A percentile compares a stretch with the other conserved stretches of the same genome.
phyloP scores from a whole-genome alignment of 441 rosid genomes.

The Gossypium schwendimanii region DNA sequence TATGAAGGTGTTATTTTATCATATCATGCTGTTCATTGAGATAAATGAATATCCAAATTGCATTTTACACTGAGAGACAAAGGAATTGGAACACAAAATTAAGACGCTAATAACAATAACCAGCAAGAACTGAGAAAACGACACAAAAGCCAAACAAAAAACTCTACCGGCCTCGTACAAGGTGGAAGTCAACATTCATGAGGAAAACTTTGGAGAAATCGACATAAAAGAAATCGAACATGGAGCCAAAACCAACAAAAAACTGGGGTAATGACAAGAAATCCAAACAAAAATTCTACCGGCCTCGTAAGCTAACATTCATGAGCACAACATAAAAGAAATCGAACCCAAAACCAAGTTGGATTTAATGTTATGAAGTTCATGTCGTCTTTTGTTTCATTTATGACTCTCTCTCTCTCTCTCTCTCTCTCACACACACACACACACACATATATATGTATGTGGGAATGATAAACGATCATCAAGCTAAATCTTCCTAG shows the following conservation, averaged over 20 bases:
- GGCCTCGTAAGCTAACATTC: background rate
- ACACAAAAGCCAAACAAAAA: background rate
- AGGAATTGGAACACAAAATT: too few species aligned
- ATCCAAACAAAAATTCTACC: background rate
- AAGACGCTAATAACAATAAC: too few species aligned
- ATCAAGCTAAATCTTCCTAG: background rate
- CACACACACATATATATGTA: background rate
- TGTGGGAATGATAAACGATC: background rate
- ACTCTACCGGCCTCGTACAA: background rate
- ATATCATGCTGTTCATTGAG: too few species aligned
- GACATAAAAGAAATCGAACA: background rate
- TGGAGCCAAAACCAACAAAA: background rate
- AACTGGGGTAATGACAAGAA: background rate
- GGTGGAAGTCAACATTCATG: background rate
- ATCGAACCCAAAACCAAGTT: background rate
- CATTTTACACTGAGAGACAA: too few species aligned
- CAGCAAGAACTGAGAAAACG: background rate
- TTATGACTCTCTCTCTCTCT: background rate
- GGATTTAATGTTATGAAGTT: background rate
- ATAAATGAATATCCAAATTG: too few species aligned
- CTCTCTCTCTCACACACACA: too few species aligned
- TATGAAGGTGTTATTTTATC: background rate
- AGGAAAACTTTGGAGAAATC: background rate
- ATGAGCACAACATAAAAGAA: background rate
- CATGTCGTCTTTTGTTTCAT: background rate